Evolutionary conservation across 2,329 filamentous ascomycete genomes (phyloP), one percentile per base, ranked within the genome.

Genomic region (Diaporthe sp.): DNA sequence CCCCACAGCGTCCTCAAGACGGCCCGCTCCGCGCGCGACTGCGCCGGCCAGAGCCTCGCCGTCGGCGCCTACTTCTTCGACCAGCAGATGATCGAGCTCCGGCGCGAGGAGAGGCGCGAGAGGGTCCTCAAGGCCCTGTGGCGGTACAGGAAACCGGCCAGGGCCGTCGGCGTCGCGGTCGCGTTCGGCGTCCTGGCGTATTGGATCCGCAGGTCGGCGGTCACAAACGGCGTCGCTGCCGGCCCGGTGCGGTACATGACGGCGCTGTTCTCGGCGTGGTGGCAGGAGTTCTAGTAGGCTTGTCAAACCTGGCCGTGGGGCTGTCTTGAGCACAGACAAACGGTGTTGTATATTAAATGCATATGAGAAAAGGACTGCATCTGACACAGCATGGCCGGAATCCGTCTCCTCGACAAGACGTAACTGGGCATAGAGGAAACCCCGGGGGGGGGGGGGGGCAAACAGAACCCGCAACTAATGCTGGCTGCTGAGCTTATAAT

Each of bases 1-100:
- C 83, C 84, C 9, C 90, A 90, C 76, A 98, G 96, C 82, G 95
- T 95, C 10, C 89, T 99, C 71, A 98, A 98, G 84, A 98, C 96
- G 2, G 94, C 94, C 0, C 88, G 90, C 17, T 86, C 90, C 80
- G 81, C 87, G 67, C 82, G 86, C 58, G 82, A 83, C 51, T 87
- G 90, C 65, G 82, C 87, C 8, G 82, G 83, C 39, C 91, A 95
- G 81, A 90, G 88, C 0, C 83, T 94, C 47, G 84, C 89, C 42
- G 90, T 96, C 55, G 96, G 95, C 2, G 87, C 92, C 77, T 82
- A 81, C 6, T 90, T 92, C 76, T 96, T 98, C 80, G 85, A 90
- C 53, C 88, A 88, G 78, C 96, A 98, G 82, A 91, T 92, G 4
- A 87, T 86, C 73, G 93, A 98, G 80, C 85, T 98, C n/a, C 85